Evolutionary conservation across 805 yeast genomes (phyloP).

Genomic region (Candida argentea): DNA sequence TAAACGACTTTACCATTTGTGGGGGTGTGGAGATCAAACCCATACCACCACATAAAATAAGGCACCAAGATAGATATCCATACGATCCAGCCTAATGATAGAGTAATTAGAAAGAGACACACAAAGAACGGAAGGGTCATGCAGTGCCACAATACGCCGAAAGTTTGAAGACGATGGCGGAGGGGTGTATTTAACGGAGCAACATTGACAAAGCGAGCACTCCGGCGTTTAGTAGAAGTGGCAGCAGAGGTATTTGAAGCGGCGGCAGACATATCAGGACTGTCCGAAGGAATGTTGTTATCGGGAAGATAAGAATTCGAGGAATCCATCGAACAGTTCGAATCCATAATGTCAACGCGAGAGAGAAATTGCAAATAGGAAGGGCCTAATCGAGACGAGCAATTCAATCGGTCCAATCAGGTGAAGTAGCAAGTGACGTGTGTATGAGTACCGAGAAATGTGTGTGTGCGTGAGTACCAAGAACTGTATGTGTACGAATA

Average conservation of each 20-base stretch:
- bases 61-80: constrained; percentile 61
- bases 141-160: constrained; percentile 65
- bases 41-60: constrained; percentile 46
- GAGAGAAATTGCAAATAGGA: too few species aligned
- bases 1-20: constrained; percentile 60
- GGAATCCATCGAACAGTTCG: too few species aligned
- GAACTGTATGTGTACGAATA: too few species aligned
- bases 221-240: neutral
- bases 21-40: constrained; percentile 57
- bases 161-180: constrained; percentile 51
- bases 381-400: too few species aligned
- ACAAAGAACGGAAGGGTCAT: constrained; percentile 54
- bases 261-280: too few species aligned
- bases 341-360: too few species aligned
- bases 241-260: neutral
- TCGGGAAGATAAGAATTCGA: too few species aligned
- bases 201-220: constrained; percentile 18
- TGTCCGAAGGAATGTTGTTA: too few species aligned
- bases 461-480: too few species aligned
- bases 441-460: too few species aligned
- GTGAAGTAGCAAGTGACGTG: too few species aligned
- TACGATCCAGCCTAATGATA: constrained; percentile 41
- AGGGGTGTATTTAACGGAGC: constrained; percentile 53
- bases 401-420: too few species aligned
- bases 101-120: constrained; percentile 40